Evolutionary conservation across 306 rosid species (phyloP).

Genomic region (Cucumis hystrix): DNA sequence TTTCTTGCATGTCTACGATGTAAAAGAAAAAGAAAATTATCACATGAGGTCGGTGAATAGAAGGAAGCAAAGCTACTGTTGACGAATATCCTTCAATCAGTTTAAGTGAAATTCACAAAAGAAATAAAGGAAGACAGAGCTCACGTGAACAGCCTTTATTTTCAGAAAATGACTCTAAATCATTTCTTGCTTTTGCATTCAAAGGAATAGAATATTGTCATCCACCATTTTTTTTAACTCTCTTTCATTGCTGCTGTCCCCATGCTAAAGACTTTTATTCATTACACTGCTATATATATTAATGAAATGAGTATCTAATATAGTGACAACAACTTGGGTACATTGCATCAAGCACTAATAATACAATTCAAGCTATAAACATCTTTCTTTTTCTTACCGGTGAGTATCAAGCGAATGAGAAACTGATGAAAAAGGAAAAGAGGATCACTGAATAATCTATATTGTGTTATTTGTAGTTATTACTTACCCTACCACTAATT

Average conservation of each 20-base stretch:
- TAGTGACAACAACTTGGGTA: too few relatives aligned
- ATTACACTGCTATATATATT: not conserved
- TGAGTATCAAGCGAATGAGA: not conserved
- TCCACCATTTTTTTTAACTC: not conserved
- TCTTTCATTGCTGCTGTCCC: not conserved
- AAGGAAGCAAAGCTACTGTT: not conserved
- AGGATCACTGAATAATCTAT: not conserved
- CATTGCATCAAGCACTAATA: too few relatives aligned
- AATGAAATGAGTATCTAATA: too few relatives aligned
- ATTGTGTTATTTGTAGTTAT: not conserved
- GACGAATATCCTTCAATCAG: not conserved
- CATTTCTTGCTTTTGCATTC: not conserved
- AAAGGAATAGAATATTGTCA: not conserved
- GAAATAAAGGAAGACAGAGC: not conserved
- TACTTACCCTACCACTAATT: not conserved
- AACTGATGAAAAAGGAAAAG: not conserved
- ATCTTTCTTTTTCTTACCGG: not conserved
- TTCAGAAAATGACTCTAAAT: not conserved
- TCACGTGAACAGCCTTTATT: not conserved
- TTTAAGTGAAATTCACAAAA: not conserved
- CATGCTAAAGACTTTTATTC: not conserved
- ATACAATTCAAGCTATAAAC: not conserved
- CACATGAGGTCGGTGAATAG: too few relatives aligned
- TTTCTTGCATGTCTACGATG: too few relatives aligned
- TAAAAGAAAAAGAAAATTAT: too few relatives aligned